Evolutionary conservation across 345 rosid species (phyloP).

Genomic region (Rhodamnia argentea): DNA sequence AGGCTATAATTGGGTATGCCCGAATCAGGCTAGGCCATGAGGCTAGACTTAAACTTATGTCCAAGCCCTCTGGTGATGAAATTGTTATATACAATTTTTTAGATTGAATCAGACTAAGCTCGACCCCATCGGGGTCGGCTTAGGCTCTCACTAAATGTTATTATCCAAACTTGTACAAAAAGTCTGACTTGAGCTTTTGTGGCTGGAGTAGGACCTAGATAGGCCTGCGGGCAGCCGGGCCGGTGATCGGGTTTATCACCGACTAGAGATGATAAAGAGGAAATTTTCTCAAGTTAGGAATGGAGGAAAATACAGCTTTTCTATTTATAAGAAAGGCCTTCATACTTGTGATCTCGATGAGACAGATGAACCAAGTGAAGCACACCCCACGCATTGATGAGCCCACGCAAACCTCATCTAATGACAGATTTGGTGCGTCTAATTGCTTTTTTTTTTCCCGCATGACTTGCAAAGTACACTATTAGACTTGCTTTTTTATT

Average conservation of each 20-base stretch:
- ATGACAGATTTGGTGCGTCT: no score
- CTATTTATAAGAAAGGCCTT: no score
- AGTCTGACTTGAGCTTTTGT: background rate
- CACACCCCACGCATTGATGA: no score
- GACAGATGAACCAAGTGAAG: no score
- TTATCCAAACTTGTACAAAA: background rate
- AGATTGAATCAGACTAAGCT: background rate
- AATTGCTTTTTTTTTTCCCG: no score
- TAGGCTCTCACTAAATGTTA: background rate
- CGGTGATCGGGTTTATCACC: background rate
- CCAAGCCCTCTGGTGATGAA: background rate
- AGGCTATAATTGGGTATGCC: background rate
- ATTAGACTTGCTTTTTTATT: background rate
- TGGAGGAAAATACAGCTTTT: no score
- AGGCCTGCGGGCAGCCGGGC: background rate
- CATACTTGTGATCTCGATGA: no score
- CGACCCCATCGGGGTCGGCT: accelerated
- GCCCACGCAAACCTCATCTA: no score
- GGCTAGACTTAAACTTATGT: background rate
- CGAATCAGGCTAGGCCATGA: background rate
- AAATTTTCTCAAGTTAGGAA: background rate
- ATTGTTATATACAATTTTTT: background rate
- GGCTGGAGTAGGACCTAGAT: background rate
- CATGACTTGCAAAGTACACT: background rate
- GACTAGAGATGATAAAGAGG: background rate